These are phyloP conservation scores for Kluyveromyces starmeri DNA, from an alignment of 805 yeast genomes.

Conservation along the genomic window DNA sequence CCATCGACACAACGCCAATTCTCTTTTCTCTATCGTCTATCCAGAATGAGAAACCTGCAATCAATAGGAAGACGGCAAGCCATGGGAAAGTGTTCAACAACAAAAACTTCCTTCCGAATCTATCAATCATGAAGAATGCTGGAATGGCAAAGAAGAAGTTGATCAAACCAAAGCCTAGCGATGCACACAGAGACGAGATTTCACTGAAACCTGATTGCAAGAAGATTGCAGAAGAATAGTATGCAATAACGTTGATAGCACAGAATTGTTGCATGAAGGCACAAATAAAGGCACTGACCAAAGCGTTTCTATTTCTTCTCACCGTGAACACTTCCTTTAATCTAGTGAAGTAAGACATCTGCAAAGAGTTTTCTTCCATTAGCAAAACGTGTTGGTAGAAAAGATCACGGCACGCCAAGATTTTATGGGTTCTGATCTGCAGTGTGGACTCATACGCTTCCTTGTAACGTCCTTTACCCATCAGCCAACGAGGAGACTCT, in stretches of 20 bases:
- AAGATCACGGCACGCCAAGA: slow-evolving; percentile 62
- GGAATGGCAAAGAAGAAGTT: slow-evolving; percentile 78
- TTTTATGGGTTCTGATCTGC: slow-evolving; percentile 40
- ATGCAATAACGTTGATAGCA: slow-evolving; percentile 83
- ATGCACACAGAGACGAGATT: slow-evolving; percentile 60
- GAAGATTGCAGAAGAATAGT: slow-evolving; percentile 74
- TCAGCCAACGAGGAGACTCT: slow-evolving; percentile 69
- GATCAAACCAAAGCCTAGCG: slow-evolving; percentile 80
- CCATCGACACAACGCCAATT: slow-evolving; percentile 59
- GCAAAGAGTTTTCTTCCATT: slow-evolving; percentile 49
- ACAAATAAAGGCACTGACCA: slow-evolving; percentile 68
- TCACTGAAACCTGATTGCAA: slow-evolving; percentile 54
- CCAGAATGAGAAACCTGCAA: slow-evolving; percentile 68
- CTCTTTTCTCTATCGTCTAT: slow-evolving; percentile 46
- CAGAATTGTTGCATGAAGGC: slow-evolving; percentile 91
- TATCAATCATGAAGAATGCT: slow-evolving; percentile 71
- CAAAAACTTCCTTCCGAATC: slow-evolving; percentile 61
- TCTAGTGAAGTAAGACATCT: slow-evolving; percentile 38
- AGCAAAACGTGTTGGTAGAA: slow-evolving; percentile 60
- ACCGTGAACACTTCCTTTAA: slow-evolving; percentile 53
- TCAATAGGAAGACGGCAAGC: slow-evolving; percentile 49
- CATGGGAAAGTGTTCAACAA: slow-evolving; percentile 53
- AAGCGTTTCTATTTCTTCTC: slow-evolving; percentile 78
- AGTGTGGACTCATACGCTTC: slow-evolving; percentile 49
- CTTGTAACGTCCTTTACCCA: slow-evolving; percentile 56